phyloP scores from a whole-genome alignment of 352 stramenopile genomes.

The Phytophthora kernoviae region DNA sequence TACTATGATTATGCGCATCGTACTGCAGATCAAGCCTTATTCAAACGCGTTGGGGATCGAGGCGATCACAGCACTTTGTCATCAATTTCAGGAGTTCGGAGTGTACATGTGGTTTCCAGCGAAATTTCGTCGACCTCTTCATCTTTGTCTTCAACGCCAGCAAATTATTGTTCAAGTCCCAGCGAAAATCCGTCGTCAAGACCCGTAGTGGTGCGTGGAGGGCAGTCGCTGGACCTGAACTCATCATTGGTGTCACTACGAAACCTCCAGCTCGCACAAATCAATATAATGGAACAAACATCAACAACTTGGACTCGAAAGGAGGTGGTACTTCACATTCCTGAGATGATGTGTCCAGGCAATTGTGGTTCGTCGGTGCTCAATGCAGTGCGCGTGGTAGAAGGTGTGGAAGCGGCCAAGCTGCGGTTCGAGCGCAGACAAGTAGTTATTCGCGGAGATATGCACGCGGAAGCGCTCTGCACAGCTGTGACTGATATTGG shows the following conservation, averaged over 20 bases:
- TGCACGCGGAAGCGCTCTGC: constrained; percentile 45
- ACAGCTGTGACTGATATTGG: constrained; percentile 54
- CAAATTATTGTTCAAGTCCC: not conserved
- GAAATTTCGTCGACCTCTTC: not conserved
- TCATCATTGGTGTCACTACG: constrained; percentile 28
- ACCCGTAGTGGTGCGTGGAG: constrained; percentile 40
- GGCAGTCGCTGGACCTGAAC: constrained; percentile 31
- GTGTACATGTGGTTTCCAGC: constrained; percentile 46
- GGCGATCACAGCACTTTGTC: constrained; percentile 49
- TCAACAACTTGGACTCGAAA: constrained; percentile 53
- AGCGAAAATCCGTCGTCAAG: constrained; percentile 5
- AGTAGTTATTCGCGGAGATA: constrained; percentile 58
- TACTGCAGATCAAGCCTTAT: constrained; percentile 39
- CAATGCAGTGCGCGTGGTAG: constrained; percentile 51
- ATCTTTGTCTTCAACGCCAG: not conserved
- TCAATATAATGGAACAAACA: constrained; percentile 43
- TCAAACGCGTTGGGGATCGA: constrained; percentile 30
- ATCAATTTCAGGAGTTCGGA: constrained; percentile 44
- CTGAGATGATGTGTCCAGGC: constrained; percentile 83
- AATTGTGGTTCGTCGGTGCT: constrained; percentile 82
- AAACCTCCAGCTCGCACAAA: constrained; percentile 31
- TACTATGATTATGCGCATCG: constrained; percentile 31
- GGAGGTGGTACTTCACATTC: constrained; percentile 67
- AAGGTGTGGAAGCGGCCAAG: constrained; percentile 51
- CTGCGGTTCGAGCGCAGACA: constrained; percentile 66